phyloP scores from a whole-genome alignment of 2,329 filamentous ascomycete species.

The Aspergillus candidus region DNA sequence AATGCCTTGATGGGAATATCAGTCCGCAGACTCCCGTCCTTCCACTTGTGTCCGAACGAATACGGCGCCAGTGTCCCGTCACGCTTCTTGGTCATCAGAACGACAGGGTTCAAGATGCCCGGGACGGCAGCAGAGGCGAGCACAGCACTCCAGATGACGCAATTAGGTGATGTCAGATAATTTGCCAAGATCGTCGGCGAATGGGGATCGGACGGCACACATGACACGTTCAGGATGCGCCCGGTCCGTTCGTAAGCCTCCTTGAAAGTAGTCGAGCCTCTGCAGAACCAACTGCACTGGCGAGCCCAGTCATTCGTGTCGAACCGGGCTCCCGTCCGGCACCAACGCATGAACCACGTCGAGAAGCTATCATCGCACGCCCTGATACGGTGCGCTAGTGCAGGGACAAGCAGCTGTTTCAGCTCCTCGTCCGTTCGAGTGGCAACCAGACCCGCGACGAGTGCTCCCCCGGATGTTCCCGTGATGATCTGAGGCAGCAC shows the following conservation, averaged over 20 bases:
- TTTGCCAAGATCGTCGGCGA: slow-evolving; percentile 89
- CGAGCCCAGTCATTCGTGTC: slow-evolving; percentile 88
- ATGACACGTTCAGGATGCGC: slow-evolving; percentile 90
- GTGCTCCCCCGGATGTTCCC: slow-evolving; percentile 86
- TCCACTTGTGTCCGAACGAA: slow-evolving; percentile 98
- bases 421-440: slow-evolving; percentile 91
- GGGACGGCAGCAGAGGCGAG: slow-evolving; percentile 92
- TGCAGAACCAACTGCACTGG: slow-evolving; percentile 81
- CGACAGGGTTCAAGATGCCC: slow-evolving; percentile 89
- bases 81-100: slow-evolving; percentile 80
- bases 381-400: slow-evolving; percentile 75
- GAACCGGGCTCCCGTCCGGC: slow-evolving; percentile 85
- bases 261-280: slow-evolving; percentile 85
- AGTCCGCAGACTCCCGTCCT: slow-evolving; percentile 87
- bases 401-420: slow-evolving; percentile 75
- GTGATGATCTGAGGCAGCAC: slow-evolving; percentile 91
- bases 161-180: slow-evolving; percentile 90
- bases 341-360: slow-evolving; percentile 80
- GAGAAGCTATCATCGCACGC: slow-evolving; percentile 73
- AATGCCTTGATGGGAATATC: slow-evolving; percentile 92
- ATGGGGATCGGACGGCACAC: slow-evolving; percentile 91
- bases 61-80: slow-evolving; percentile 78
- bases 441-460: slow-evolving; percentile 79
- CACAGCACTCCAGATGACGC: slow-evolving; percentile 96
- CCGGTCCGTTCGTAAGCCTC: slow-evolving; percentile 94